Evolutionary conservation across 768 basidiomycete species (phyloP), one percentile per base, ranked within the genome.

Genomic region (Boletellus emodensis): DNA sequence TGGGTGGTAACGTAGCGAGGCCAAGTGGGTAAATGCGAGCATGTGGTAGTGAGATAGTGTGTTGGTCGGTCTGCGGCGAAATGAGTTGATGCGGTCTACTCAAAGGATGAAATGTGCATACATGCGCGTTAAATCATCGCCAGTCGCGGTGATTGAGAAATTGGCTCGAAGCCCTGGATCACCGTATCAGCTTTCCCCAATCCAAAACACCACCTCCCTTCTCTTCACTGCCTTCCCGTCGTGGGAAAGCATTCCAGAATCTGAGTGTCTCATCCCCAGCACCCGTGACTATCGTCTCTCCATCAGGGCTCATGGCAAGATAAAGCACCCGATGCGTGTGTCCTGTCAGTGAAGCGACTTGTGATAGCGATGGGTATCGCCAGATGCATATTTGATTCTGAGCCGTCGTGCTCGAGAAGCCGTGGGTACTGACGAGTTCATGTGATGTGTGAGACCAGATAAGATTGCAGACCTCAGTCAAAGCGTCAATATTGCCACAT

Each of bases 201-300:
- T 79, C 77, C 46, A 79, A 59, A 44, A 59, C 63, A 22, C 75
- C 77, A 33, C 75, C 59, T 40, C 74, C 59, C 58, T 54, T 69
- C 35, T 66, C 62, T 40, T 67, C 70, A 24, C 65, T 64, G 35
- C 63, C 68, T 48, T 84, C 85, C 56, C 74, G 79, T 69, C 82
- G 84, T n/a, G 90, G 89, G 62, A 99, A 97, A 0, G 93, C 94
- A 66, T 93, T 95, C 95, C 95, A 98, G 70, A 98, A 98, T 55
- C 94, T 71, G 46, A 99, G 71, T 4, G 95, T 99, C 72, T 98
- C 95, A 67, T 99, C 95, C 0, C 95, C 95, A 0, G 95, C 95
- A 14, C 95, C 95, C 0, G 94, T 98, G 24, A 97, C 96, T 55
- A 98, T 97, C 1, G 94, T 98, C 72, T 95, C 92, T 15, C 94